Percentiles rank a stretch among this genome's conserved stretches.
These are phyloP conservation scores for Hansenula sp. DNA, from an alignment of 1,139 yeast genomes.

Conservation along the genomic window DNA sequence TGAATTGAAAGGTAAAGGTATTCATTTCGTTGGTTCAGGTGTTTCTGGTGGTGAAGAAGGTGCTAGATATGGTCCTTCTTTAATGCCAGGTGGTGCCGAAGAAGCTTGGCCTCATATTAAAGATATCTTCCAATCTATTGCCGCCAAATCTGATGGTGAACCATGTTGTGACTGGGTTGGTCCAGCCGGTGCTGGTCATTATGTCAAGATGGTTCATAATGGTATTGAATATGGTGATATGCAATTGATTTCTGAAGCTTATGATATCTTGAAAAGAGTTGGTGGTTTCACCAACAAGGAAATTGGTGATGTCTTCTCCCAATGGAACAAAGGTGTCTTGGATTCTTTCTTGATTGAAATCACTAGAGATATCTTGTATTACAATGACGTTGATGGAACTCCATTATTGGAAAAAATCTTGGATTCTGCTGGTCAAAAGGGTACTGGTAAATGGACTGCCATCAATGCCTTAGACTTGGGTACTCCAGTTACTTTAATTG, in stretches of 20 bases:
- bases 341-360: conserved; percentile 97
- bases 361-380: conserved; percentile 91
- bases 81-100: conserved; percentile 98
- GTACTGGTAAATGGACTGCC: conserved; percentile 99
- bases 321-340: conserved; percentile 97
- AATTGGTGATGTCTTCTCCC: conserved; percentile 86
- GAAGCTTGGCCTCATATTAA: conserved; percentile 99
- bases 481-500: conserved; percentile 96
- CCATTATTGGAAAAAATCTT: conserved; percentile 95
- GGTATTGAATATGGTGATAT: conserved; percentile 99
- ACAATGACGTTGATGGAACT: conserved; percentile 78
- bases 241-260: conserved; percentile 98
- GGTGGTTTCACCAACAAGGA: conserved; percentile 90
- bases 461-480: conserved; percentile 96
- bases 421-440: conserved; percentile 98
- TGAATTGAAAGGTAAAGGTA: conserved; percentile 83
- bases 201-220: conserved; percentile 99
- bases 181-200: conserved; percentile 98
- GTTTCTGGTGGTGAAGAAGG: conserved; percentile 99
- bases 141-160: conserved; percentile 97
- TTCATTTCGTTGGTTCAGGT: conserved; percentile 96
- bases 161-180: conserved; percentile 99
- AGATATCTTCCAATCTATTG: conserved; percentile 91
- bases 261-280: conserved; percentile 91
- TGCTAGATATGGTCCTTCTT: conserved; percentile 98